Evolutionary conservation across 331 rosid genomes (phyloP), one percentile per base, ranked within the genome.

Genomic region (Acacia pycnantha): DNA sequence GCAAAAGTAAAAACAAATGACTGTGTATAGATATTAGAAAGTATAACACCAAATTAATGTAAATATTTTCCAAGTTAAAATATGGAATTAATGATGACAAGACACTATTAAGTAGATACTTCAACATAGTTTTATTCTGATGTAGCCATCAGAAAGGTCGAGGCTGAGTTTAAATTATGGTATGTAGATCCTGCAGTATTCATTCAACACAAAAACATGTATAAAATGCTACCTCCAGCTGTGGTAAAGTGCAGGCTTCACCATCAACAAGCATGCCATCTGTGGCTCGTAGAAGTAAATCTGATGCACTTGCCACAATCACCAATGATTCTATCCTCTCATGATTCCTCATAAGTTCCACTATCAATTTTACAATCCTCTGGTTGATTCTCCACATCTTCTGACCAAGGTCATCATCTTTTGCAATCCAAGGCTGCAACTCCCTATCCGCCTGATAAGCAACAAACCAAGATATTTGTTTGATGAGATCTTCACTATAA

Each of bases 181-280:
- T 8, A 26, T 5, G 58, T 43, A 27, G n/a, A 62, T 65, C 31
- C n/a, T 33, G 76, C 47, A 69, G 58, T 56, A 74, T 48, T 66
- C 61, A 58, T 76, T 69, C 51, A 73, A 67, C 44, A 66, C 19
- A 19, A 88, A 75, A 73, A 15, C 14, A 77, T 77, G 2, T 69
- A 44, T 41, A 61, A 73, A 46, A 68, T 51, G 70, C 67, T 91
- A 96, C 97, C 99, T 96, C 98, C 72, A 96, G 88, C 78, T 96
- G 99, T 11, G 99, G 98, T 77, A 93, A 92, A 82, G 98, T 96
- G 87, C 97, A 93, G 77, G 99, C 97, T 87, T 96, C 99, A 84
- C 99, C 99, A 87, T 96, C 99, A 85, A 93, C 94, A 46, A 93
- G 95, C 97, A 96, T 91, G 82, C 99, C 99, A 81, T 96, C 99